These are phyloP conservation scores for Pyrenopolyporus hunteri DNA, from an alignment of 495 filamentous ascomycete species.

Conservation along the genomic window DNA sequence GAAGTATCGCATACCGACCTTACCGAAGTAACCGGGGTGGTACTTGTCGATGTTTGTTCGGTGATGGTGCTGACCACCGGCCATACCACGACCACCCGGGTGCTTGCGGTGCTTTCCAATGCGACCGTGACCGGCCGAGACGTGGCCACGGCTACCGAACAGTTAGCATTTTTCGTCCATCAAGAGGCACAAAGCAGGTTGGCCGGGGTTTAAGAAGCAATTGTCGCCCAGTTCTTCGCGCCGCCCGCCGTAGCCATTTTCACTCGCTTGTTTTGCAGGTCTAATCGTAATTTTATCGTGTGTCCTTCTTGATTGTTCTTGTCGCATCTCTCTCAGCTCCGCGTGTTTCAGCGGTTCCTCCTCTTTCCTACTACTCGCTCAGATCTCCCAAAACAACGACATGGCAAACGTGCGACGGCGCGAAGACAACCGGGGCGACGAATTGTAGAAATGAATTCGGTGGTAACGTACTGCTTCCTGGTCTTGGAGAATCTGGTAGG, in stretches of 20 bases:
- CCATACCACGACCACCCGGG: conserved; percentile 93
- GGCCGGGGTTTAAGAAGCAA: not conserved
- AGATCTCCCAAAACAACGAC: conserved; percentile 6
- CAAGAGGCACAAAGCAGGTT: not conserved
- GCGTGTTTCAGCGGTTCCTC: not conserved
- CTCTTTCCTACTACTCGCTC: conserved; percentile 9
- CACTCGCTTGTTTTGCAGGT: not conserved
- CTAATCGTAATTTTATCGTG: not conserved
- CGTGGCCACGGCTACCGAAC: conserved; percentile 79
- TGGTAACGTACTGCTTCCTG: conserved; percentile 75
- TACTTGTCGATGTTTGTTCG: conserved; percentile 87
- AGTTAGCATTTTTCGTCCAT: conserved; percentile 37
- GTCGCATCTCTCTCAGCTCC: not conserved
- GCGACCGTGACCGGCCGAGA: conserved; percentile 92
- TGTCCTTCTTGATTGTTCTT: not conserved
- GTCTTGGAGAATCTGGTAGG: conserved; percentile 84
- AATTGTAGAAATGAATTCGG: conserved; percentile 32
- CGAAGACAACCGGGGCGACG: conserved; percentile 23
- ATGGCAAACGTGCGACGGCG: conserved; percentile 14
- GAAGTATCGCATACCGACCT: conserved; percentile 97
- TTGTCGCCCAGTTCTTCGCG: conserved; percentile 24
- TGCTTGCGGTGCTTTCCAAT: conserved; percentile 93
- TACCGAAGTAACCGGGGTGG: conserved; percentile 81
- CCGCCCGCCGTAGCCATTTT: conserved; percentile 6
- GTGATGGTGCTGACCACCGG: conserved; percentile 97